Conservation (phyloP, 2,329 filamentous ascomycete species). For the Trichoderma sp. region DNA sequence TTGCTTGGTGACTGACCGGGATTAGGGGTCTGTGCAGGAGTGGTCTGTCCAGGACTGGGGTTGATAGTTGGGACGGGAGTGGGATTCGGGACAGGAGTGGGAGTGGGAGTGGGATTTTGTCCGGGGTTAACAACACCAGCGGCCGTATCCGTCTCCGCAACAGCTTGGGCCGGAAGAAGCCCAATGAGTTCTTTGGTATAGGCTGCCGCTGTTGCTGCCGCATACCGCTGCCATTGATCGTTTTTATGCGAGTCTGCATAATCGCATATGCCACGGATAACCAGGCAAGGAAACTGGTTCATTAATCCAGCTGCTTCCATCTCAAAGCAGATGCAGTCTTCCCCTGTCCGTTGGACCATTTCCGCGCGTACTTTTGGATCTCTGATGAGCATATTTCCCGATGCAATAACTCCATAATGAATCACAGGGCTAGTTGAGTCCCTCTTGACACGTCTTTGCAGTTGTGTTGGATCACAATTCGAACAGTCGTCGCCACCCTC, state of each 20-base stretch:
- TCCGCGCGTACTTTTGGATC: constrained; percentile 30
- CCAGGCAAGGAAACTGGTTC: constrained; percentile 26
- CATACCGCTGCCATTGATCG: constrained; percentile 36
- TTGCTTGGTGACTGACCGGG: background rate
- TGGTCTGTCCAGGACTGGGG: background rate
- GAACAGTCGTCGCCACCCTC: background rate
- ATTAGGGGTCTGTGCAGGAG: background rate
- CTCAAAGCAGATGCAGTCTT: constrained; percentile 24
- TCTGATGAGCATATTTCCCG: constrained; percentile 36
- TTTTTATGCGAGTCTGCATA: constrained; percentile 40
- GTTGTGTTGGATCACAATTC: background rate
- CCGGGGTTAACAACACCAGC: background rate
- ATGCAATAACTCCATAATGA: constrained; percentile 27
- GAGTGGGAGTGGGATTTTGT: background rate
- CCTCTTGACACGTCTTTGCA: background rate
- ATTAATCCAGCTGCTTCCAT: background rate
- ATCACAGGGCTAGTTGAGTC: background rate
- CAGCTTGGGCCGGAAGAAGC: background rate
- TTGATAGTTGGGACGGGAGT: background rate
- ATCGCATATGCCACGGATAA: constrained; percentile 38
- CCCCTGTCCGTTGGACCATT: constrained; percentile 21
- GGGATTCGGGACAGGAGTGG: background rate
- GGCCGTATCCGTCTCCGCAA: background rate
- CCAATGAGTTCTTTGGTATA: constrained; percentile 23
- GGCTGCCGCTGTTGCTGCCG: constrained; percentile 33